Conservation (phyloP, 495 filamentous ascomycete species). For the Podospora fimiseda region DNA sequence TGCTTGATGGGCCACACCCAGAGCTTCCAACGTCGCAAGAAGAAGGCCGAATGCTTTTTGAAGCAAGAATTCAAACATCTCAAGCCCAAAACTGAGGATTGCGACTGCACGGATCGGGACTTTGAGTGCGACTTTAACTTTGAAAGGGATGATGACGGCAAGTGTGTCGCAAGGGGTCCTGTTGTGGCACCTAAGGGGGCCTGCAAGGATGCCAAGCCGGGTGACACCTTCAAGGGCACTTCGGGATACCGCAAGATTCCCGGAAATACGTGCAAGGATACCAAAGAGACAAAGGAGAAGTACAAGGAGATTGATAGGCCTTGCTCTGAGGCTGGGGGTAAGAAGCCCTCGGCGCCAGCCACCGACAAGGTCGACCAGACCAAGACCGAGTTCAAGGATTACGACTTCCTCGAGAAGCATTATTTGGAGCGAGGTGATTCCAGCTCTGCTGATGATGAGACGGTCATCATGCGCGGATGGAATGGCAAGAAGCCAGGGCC, state of each 20-base stretch:
- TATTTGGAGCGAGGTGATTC: slow-evolving; percentile 77
- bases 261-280: slow-evolving; percentile 70
- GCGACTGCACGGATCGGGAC: slow-evolving; percentile 73
- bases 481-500: slow-evolving; percentile 29
- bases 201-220: slow-evolving; percentile 55
- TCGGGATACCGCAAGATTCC: slow-evolving; percentile 92
- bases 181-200: slow-evolving; percentile 53
- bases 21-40: slow-evolving; percentile 71
- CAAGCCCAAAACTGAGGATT: slow-evolving; percentile 54
- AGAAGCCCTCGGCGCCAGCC: slow-evolving; percentile 32
- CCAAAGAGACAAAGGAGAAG: slow-evolving; percentile 46
- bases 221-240: slow-evolving; percentile 68
- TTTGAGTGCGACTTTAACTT: slow-evolving; percentile 97
- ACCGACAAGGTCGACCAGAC: slow-evolving; percentile 57
- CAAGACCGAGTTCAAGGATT: slow-evolving; percentile 50
- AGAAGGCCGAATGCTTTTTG: slow-evolving; percentile 81
- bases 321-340: slow-evolving; percentile 40
- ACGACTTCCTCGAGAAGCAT: slow-evolving; percentile 55
- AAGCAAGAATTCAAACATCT: slow-evolving; percentile 77
- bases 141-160: slow-evolving; percentile 46
- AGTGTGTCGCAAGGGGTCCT: slow-evolving; percentile 49
- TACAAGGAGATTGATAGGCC: slow-evolving; percentile 54
- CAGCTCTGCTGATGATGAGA: slow-evolving; percentile 64
- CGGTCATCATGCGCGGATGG: slow-evolving; percentile 65
- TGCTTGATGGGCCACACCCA: slow-evolving; percentile 96